Base-by-base conservation (phyloP, 139 green algal genomes). In the Chlorokybus atmophyticus region DNA sequence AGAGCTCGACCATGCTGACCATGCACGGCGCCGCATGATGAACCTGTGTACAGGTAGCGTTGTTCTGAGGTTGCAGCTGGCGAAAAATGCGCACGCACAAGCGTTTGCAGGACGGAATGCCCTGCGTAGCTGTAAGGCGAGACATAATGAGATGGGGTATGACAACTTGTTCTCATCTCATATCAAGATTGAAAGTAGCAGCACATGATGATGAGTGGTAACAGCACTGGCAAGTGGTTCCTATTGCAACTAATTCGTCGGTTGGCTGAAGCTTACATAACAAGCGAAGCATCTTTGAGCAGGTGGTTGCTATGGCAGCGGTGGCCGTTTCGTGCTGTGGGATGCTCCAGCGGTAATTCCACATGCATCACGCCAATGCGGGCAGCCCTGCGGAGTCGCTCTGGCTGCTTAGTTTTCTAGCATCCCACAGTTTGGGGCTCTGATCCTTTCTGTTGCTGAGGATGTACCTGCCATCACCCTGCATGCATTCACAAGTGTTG, bases 1-100 rank as follows among this genome's bases (percentile, higher is more conserved):
- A n/a, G n/a, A n/a, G n/a, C n/a, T n/a, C n/a, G n/a, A n/a, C n/a
- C n/a, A n/a, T n/a, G n/a, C n/a, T n/a, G n/a, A n/a, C n/a, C n/a
- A 48, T 71, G 59, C 19, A 89, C 66, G 1, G 24, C 53, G 30
- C 83, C 83, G 32, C 81, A 71, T 14, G 53, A 59, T 25, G 59
- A 80, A n/a, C 85, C 88, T 17, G 75, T 68, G 74, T 94, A 93
- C 32, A 96, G 75, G 74, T 78, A 93, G 48, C 84, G 73, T 67
- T 92, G 82, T 1, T 80, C 86, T 2, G 83, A 93, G 41, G 70
- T 80, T 40, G 72, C 35, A 63, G 4, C n/a, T n/a, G n/a, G n/a
- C n/a, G n/a, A n/a, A n/a, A n/a, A n/a, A n/a, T n/a, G n/a, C n/a
- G n/a, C n/a, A n/a, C n/a, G n/a, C n/a, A n/a, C n/a, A n/a, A n/a